Conservation (phyloP, 31 red algal genomes). For the Asparagopsis taxiformis region DNA sequence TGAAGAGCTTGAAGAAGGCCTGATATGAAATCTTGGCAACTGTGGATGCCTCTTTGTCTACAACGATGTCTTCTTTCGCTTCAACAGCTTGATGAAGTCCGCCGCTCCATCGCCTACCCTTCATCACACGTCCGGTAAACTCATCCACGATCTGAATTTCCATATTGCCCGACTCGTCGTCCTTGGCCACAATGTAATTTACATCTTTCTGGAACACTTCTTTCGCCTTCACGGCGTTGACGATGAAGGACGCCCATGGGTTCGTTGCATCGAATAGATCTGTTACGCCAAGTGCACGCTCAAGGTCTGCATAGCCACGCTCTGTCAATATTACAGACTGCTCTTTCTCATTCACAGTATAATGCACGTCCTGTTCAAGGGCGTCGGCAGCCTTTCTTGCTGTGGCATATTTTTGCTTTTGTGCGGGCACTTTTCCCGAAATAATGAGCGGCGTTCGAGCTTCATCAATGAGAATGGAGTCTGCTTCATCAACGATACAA, state of each 20-base stretch:
- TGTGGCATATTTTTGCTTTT: conserved; percentile 1
- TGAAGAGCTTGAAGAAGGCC: conserved; percentile 1
- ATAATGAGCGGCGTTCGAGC: conserved; percentile 37
- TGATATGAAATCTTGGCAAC: conserved; percentile 11
- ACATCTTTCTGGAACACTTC: not conserved
- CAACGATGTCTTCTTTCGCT: conserved; percentile 8
- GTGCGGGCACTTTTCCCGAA: not conserved
- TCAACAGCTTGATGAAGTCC: conserved; percentile 22
- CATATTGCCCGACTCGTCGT: too few relatives aligned
- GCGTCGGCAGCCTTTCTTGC: not conserved
- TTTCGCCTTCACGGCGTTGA: conserved; percentile 20
- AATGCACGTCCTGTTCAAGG: not conserved
- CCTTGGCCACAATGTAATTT: conserved; percentile 15
- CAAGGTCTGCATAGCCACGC: not conserved
- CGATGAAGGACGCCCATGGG: conserved; percentile 1
- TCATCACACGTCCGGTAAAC: conserved; percentile 16
- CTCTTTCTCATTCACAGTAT: conserved; percentile 11
- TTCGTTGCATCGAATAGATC: conserved; percentile 3
- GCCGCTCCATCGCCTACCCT: conserved; percentile 7
- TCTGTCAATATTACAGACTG: conserved; percentile 2
- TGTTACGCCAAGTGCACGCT: not conserved
- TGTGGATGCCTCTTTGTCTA: not conserved
- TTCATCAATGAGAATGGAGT: conserved; percentile 29
- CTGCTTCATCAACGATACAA: conserved; percentile 30
- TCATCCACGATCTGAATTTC: conserved; percentile 8